A percentile compares a stretch with the other conserved stretches of the same genome.
phyloP scores from a whole-genome alignment of 1,284 basidiomycete genomes.

The Mycena sp. region DNA sequence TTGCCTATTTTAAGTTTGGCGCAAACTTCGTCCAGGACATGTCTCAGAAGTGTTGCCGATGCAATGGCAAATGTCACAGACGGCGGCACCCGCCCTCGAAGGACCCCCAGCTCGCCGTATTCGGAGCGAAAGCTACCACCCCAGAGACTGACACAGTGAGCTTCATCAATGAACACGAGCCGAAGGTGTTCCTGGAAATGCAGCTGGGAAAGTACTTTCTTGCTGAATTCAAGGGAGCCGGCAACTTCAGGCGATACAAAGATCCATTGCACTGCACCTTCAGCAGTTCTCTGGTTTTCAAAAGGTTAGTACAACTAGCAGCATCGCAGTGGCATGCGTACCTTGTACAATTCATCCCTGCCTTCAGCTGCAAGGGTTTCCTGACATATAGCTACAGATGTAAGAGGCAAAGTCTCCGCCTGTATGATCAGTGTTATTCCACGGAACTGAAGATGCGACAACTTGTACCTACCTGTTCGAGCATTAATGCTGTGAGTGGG shows the following conservation, averaged over 20 bases:
- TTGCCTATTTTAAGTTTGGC: slow-evolving; percentile 13
- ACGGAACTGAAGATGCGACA: background rate
- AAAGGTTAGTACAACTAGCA: background rate
- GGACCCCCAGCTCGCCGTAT: slow-evolving; percentile 10
- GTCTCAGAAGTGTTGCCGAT: slow-evolving; percentile 24
- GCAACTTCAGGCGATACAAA: slow-evolving; percentile 29
- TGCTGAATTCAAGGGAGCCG: slow-evolving; percentile 10
- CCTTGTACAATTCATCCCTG: background rate
- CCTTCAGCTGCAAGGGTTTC: background rate
- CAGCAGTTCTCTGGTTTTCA: background rate
- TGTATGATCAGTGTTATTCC: background rate
- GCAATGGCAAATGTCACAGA: background rate
- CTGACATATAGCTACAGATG: slow-evolving; percentile 5
- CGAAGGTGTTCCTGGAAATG: slow-evolving; percentile 16
- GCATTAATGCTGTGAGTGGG: slow-evolving; percentile 26
- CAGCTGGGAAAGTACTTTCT: too few species aligned
- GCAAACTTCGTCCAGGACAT: slow-evolving; percentile 22
- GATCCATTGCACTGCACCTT: slow-evolving; percentile 1
- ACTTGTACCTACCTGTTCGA: slow-evolving; percentile 11
- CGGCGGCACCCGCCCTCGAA: slow-evolving; percentile 17
- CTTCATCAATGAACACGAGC: slow-evolving; percentile 24
- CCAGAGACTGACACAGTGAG: slow-evolving; percentile 26
- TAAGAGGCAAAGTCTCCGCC: background rate
- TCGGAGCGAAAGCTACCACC: slow-evolving; percentile 29
- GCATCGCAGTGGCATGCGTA: background rate